These are phyloP conservation scores for Cladosporium sp. DNA, from an alignment of 2,329 filamentous ascomycete species.

Conservation along the genomic window DNA sequence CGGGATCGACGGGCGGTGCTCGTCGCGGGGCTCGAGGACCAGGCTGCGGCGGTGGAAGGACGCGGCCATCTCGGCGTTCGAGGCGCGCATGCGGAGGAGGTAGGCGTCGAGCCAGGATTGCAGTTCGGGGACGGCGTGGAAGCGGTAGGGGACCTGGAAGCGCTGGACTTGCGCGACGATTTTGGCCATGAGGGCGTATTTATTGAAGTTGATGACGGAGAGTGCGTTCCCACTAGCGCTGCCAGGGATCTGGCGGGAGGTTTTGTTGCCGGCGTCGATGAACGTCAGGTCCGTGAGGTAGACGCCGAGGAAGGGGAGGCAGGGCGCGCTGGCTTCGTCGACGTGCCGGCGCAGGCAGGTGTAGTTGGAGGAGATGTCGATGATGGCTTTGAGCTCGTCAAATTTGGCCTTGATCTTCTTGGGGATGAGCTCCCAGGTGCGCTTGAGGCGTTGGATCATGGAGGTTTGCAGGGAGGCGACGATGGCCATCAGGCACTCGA, in stretches of 20 bases:
- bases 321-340: slow-evolving; percentile 74
- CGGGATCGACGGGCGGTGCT: slow-evolving; percentile 1
- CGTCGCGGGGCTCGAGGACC: slow-evolving; percentile 61
- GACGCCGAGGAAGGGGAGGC: slow-evolving; percentile 90
- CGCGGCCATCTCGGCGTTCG: slow-evolving; percentile 56
- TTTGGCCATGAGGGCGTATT: slow-evolving; percentile 87
- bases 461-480: slow-evolving; percentile 91
- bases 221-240: slow-evolving; percentile 52
- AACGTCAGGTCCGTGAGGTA: slow-evolving; percentile 96
- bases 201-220: slow-evolving; percentile 94
- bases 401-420: slow-evolving; percentile 75
- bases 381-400: slow-evolving; percentile 71
- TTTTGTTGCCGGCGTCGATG: slow-evolving; percentile 86
- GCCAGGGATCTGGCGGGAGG: slow-evolving; percentile 67
- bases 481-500: slow-evolving; percentile 94
- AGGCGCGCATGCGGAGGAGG: slow-evolving; percentile 65
- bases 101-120: slow-evolving; percentile 89
- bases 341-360: slow-evolving; percentile 76
- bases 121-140: slow-evolving; percentile 76
- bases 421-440: slow-evolving; percentile 87
- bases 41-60: slow-evolving; percentile 77
- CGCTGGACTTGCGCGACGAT: slow-evolving; percentile 94
- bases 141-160: slow-evolving; percentile 87
- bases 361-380: slow-evolving; percentile 88
- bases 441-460: slow-evolving; percentile 78